These are phyloP conservation scores for Tetrapyrgos nigripes DNA, from an alignment of 1,284 basidiomycete species.

Conservation along the genomic window DNA sequence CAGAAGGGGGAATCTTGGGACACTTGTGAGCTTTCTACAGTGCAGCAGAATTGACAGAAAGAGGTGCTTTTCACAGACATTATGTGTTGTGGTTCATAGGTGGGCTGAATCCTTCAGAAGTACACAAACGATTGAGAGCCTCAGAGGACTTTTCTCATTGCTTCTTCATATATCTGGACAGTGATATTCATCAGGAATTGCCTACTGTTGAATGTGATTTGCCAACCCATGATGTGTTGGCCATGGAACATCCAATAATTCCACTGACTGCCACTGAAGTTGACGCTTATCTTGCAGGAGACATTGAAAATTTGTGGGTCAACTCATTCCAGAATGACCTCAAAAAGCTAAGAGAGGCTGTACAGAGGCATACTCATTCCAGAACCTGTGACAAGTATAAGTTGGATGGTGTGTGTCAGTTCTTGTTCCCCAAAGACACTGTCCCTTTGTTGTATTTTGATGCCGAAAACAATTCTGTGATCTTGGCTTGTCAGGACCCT, in stretches of 20 bases:
- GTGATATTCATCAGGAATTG: conserved; percentile 6
- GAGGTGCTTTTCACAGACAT: conserved; percentile 36
- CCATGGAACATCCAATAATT: neutral
- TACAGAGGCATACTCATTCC: conserved; percentile 24
- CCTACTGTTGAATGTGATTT: conserved; percentile 2
- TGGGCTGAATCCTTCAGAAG: conserved; percentile 24
- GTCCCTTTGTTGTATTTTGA: conserved; percentile 22
- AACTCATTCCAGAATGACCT: neutral
- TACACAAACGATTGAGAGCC: conserved; percentile 12
- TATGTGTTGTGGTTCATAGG: conserved; percentile 38
- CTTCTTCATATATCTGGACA: conserved; percentile 12
- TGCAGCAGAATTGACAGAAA: conserved; percentile 35
- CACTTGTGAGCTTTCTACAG: conserved; percentile 34
- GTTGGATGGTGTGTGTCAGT: conserved; percentile 23
- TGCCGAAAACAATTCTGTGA: conserved; percentile 25
- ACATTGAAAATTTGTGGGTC: neutral
- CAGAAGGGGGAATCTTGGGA: conserved; percentile 30
- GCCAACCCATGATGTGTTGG: neutral
- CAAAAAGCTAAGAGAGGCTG: conserved; percentile 10
- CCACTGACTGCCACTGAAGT: neutral
- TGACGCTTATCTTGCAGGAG: neutral
- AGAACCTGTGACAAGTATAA: conserved; percentile 31
- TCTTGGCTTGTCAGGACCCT: conserved; percentile 22
- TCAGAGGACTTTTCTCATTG: conserved; percentile 12
- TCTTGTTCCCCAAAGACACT: conserved; percentile 22